phyloP scores from a whole-genome alignment of 352 stramenopile species.

The Pythium phragmiticola region DNA sequence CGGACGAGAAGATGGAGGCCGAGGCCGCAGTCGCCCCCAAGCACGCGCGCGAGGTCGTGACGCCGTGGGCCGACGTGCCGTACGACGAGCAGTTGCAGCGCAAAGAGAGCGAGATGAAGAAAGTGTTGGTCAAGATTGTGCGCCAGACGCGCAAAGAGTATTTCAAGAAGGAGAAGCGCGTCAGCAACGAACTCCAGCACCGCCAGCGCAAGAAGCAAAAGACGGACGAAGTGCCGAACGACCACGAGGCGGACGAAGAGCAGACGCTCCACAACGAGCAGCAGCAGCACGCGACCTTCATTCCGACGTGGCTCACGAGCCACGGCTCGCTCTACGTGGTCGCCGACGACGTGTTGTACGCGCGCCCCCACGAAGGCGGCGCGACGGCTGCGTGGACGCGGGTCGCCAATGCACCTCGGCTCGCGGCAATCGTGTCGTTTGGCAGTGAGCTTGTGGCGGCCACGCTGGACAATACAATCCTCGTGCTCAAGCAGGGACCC shows the following conservation, averaged over 20 bases:
- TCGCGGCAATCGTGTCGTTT: constrained; percentile 74
- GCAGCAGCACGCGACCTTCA: constrained; percentile 29
- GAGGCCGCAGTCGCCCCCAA: constrained; percentile 22
- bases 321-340: constrained; percentile 75
- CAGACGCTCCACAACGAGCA: constrained; percentile 18
- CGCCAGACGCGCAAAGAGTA: constrained; percentile 84
- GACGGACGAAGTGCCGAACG: background rate
- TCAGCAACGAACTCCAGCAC: constrained; percentile 54
- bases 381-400: constrained; percentile 39
- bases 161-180: constrained; percentile 84
- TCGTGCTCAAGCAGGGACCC: constrained; percentile 44
- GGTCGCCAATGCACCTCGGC: constrained; percentile 38
- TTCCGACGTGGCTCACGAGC: constrained; percentile 75
- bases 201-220: constrained; percentile 68
- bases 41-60: constrained; percentile 75
- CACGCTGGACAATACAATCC: constrained; percentile 52
- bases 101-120: constrained; percentile 90
- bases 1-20: constrained; percentile 15
- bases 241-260: constrained; percentile 16
- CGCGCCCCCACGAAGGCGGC: constrained; percentile 56
- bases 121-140: constrained; percentile 85
- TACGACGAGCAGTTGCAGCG: constrained; percentile 82
- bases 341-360: constrained; percentile 52
- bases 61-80: constrained; percentile 72
- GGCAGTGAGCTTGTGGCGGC: constrained; percentile 64